These are phyloP conservation scores for Mucor plumbeus DNA, from an alignment of 371 early-diverging fungal species.

Conservation along the genomic window DNA sequence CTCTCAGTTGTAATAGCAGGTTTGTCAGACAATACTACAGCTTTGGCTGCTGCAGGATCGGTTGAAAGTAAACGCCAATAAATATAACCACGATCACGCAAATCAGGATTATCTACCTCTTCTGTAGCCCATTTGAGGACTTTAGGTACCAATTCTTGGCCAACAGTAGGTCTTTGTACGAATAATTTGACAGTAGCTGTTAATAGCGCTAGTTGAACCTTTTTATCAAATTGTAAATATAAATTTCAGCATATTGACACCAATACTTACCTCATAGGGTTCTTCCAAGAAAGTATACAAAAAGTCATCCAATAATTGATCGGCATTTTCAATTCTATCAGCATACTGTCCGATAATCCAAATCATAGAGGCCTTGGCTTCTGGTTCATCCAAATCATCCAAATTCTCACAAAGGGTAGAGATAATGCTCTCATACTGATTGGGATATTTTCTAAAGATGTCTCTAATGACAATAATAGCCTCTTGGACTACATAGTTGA, in stretches of 20 bases:
- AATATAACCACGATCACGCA: conserved; percentile 96
- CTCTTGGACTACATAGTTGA: conserved; percentile 94
- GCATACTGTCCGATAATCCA: conserved; percentile 98
- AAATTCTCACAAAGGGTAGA: conserved; percentile 88
- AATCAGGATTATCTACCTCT: conserved; percentile 93
- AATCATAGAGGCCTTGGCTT: conserved; percentile 93
- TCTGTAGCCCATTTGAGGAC: conserved; percentile 94
- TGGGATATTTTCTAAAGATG: conserved; percentile 95
- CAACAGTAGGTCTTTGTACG: conserved; percentile 86
- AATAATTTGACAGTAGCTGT: conserved; percentile 96
- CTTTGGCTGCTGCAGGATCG: conserved; percentile 81
- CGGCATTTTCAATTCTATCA: conserved; percentile 90
- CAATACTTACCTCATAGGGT: conserved; percentile 64
- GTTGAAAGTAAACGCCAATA: conserved; percentile 97
- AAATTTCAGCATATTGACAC: not conserved
- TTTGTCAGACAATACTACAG: conserved; percentile 86
- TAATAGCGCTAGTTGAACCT: conserved; percentile 92
- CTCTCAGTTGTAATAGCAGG: conserved; percentile 92
- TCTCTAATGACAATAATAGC: conserved; percentile 82
- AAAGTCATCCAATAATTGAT: conserved; percentile 80
- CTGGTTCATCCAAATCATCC: conserved; percentile 91
- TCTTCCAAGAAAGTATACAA: conserved; percentile 89
- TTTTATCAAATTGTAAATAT: not conserved
- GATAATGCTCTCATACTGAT: conserved; percentile 89
- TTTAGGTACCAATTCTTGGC: conserved; percentile 89